Conservation (phyloP, 148 eudicot genomes). For the Diospyros kaki region DNA sequence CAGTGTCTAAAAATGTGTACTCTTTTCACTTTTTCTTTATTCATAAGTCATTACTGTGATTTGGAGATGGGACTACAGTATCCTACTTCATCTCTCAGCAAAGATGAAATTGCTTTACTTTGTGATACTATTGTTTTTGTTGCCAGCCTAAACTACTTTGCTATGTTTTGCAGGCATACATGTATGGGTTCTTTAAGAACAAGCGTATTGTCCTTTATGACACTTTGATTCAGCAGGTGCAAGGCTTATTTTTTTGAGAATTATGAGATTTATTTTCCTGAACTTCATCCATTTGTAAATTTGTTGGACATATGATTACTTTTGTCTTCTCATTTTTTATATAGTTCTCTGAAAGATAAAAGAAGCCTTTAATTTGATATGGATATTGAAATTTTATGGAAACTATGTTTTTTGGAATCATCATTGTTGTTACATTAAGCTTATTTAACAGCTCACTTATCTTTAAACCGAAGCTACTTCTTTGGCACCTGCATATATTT, state of each 20-base stretch:
- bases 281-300: not conserved
- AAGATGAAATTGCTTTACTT: not conserved
- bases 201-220: constrained; percentile 95
- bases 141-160: constrained; percentile 8
- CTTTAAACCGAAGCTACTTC: not conserved
- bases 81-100: not conserved
- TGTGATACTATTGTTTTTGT: constrained; percentile 4
- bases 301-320: constrained; percentile 1
- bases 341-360: not conserved
- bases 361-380: not conserved
- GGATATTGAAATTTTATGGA: not conserved
- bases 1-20: too few relatives aligned
- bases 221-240: constrained; percentile 94
- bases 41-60: not conserved
- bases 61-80: not conserved
- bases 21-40: not conserved
- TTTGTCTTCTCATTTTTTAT: not conserved
- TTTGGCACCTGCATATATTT: not conserved
- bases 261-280: constrained; percentile 5
- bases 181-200: constrained; percentile 99
- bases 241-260: constrained; percentile 2
- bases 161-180: constrained; percentile 77
- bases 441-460: not conserved
- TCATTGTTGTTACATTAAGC: not conserved
- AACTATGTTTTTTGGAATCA: not conserved